These are phyloP conservation scores for Terfezia boudieri DNA, from an alignment of 495 filamentous ascomycete species.

Conservation along the genomic window DNA sequence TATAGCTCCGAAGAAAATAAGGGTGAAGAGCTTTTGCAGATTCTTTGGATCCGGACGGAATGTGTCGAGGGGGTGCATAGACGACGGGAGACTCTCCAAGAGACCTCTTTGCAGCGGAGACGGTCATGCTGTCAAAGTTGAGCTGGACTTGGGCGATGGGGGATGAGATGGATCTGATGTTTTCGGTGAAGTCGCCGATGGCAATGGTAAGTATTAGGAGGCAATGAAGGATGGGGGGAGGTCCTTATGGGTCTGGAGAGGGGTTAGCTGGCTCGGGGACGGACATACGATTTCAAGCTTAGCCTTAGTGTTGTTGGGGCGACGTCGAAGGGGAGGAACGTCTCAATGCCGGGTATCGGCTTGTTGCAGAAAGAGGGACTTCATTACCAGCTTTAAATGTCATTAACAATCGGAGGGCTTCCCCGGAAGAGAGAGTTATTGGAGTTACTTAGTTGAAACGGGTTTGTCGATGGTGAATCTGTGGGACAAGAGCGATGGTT, in stretches of 20 bases:
- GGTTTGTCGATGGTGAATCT: constrained; percentile 44
- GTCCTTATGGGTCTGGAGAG: constrained; percentile 61
- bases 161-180: background rate
- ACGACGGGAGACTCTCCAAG: constrained; percentile 37
- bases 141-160: background rate
- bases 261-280: background rate
- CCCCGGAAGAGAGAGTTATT: constrained; percentile 39
- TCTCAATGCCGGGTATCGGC: constrained; percentile 51
- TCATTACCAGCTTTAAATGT: constrained; percentile 59
- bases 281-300: constrained; percentile 45
- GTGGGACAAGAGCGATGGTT: background rate
- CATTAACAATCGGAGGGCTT: constrained; percentile 61
- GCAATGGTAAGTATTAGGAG: constrained; percentile 54
- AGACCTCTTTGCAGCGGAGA: constrained; percentile 37
- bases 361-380: constrained; percentile 51
- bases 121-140: constrained; percentile 17
- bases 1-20: too few relatives aligned
- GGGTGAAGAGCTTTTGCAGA: too few relatives aligned
- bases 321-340: constrained; percentile 65
- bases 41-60: constrained; percentile 28
- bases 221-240: constrained; percentile 64
- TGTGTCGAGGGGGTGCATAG: constrained; percentile 61
- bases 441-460: constrained; percentile 39
- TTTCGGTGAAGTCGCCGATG: constrained; percentile 66
- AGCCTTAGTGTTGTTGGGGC: constrained; percentile 50